Base-by-base conservation (phyloP, 768 basidiomycete species). In the Mycena amicta region DNA sequence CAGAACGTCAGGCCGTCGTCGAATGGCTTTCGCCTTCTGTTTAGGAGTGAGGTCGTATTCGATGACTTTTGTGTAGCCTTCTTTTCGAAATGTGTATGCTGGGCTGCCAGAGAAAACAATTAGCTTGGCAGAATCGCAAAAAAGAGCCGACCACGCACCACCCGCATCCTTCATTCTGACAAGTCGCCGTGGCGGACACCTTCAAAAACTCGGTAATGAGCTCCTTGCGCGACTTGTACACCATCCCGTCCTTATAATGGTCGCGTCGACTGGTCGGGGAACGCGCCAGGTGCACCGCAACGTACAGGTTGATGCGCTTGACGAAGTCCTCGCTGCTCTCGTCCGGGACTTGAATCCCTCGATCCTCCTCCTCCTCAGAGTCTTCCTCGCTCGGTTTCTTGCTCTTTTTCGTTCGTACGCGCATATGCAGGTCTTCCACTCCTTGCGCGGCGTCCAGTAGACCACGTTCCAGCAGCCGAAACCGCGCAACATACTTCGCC, bases 31-130 rank as follows among this genome's bases (percentile, higher is more conserved):
- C 4, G 71, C 80, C 72, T 92, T 94, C 70, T 93, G 88, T 72
- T 94, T 96, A 2, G 71, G 51, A 5, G 92, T 79, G 29, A 98
- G 81, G 66, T 95, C 95, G 68, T 93, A 92, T 75, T 98, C 95
- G 69, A 98, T 89, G 55, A 99, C 83, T 75, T 98, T 98, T 51
- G 90, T 93, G 72, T 91, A 81, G 0, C 92, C 93, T 68, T 99
- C 97, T 72, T 93, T 98, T 53, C 95, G 89, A 74, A 91, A 93
- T 0, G 94, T 93, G 70, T 92, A 95, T 2, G 83, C 87, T 64
- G 82, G 74, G 27, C 93, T 95, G 63, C 2, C 37, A 62, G 49
- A 29, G 62, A 57, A 31, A 22, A 39, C n/a, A 54, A 26, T 50
- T 26, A 39, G n/a, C n/a, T 61, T 56, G 47, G 52, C 37, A 8